phyloP scores from a whole-genome alignment of 805 yeast species.

The Saturnispora gosingensis region DNA sequence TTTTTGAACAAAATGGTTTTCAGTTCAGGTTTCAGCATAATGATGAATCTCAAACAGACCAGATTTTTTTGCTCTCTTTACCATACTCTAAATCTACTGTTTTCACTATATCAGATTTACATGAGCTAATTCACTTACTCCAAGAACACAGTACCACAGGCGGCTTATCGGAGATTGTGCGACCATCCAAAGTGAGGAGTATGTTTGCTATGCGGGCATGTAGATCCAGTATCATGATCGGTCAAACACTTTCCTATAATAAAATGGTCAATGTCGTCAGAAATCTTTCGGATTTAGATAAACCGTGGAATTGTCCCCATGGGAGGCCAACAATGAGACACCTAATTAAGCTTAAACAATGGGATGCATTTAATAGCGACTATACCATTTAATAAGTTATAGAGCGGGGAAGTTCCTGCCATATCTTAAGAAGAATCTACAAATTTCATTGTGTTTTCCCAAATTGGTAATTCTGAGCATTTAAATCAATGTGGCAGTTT shows the following conservation, averaged over 20 bases:
- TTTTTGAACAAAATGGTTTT: conserved; percentile 74
- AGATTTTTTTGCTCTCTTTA: conserved; percentile 47
- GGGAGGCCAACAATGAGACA: conserved; percentile 97
- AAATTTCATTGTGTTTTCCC: conserved; percentile 20
- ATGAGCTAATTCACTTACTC: conserved; percentile 65
- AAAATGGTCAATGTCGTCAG: conserved; percentile 64
- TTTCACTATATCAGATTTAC: conserved; percentile 60
- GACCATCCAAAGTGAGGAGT: conserved; percentile 70
- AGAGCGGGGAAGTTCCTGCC: not conserved
- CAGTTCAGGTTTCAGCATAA: conserved; percentile 41
- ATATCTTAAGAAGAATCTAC: too few relatives aligned
- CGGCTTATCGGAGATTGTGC: conserved; percentile 21
- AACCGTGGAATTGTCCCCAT: conserved; percentile 97
- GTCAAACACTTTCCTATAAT: conserved; percentile 48
- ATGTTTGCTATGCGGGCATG: conserved; percentile 96
- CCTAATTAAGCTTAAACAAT: conserved; percentile 49
- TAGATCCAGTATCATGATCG: conserved; percentile 89
- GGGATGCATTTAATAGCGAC: conserved; percentile 38
- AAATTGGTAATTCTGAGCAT: conserved; percentile 22
- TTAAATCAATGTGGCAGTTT: not conserved
- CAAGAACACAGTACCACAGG: conserved; percentile 34
- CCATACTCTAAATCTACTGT: conserved; percentile 67
- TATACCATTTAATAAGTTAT: conserved; percentile 18
- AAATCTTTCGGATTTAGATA: conserved; percentile 61
- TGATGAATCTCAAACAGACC: conserved; percentile 29